A percentile compares a stretch with the other conserved stretches of the same genome.
Evolutionary conservation across 2,329 filamentous ascomycete genomes (phyloP).

Genomic region (Alternaria longipes): DNA sequence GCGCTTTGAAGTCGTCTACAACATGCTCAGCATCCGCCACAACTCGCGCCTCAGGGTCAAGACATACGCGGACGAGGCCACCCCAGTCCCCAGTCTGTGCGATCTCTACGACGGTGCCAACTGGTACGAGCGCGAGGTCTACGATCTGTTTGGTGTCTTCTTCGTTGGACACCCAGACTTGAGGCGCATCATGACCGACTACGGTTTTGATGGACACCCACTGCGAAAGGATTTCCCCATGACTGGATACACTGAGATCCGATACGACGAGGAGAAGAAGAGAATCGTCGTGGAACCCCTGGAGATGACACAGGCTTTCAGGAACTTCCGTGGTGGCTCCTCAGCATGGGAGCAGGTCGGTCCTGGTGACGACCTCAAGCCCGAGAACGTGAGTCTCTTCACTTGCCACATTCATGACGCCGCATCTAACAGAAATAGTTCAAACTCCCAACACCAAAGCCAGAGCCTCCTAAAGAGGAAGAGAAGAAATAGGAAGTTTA

Average conservation of each 20-base stretch:
- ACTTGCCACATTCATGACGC: neutral
- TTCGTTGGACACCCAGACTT: conserved; percentile 95
- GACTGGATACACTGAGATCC: conserved; percentile 96
- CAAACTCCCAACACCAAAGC: conserved; percentile 94
- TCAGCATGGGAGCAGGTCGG: conserved; percentile 73
- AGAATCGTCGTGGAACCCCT: conserved; percentile 97
- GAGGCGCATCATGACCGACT: conserved; percentile 98
- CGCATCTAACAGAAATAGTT: conserved; percentile 62
- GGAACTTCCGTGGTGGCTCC: conserved; percentile 92
- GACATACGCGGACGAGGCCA: conserved; percentile 97
- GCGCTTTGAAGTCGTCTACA: conserved; percentile 98
- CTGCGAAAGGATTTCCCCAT: conserved; percentile 97
- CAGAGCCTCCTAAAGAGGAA: conserved; percentile 83
- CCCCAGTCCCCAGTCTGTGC: conserved; percentile 88
- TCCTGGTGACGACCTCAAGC: conserved; percentile 77
- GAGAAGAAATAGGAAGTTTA: conserved; percentile 80
- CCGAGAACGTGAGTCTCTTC: conserved; percentile 64
- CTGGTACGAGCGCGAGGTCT: conserved; percentile 98
- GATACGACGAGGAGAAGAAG: conserved; percentile 99
- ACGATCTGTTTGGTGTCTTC: conserved; percentile 97
- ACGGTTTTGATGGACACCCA: conserved; percentile 97
- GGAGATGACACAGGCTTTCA: conserved; percentile 97
- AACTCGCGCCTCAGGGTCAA: conserved; percentile 97
- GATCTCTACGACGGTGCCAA: conserved; percentile 92
- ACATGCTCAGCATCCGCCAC: conserved; percentile 92